Evolutionary conservation across 352 stramenopile species (phyloP).

Genomic region (Phytophthora rubi): DNA sequence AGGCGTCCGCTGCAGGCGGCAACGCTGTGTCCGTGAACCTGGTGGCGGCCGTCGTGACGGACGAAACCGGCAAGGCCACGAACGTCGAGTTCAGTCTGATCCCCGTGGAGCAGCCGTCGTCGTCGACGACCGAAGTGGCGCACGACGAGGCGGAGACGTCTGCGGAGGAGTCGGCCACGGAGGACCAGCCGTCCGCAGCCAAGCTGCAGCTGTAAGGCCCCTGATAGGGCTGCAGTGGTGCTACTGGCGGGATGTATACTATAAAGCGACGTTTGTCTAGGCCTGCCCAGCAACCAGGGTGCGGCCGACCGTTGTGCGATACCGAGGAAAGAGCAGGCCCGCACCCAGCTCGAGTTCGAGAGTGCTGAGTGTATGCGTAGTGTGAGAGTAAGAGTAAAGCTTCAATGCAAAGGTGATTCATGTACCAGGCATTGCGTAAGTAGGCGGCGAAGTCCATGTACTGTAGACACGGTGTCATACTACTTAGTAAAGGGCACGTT

Average conservation of each 20-base stretch:
- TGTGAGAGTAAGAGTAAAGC: conserved; percentile 34
- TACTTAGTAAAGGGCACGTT: too few relatives aligned
- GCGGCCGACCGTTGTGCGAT: conserved; percentile 12
- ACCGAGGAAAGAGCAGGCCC: neutral
- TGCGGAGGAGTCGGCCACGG: conserved; percentile 39
- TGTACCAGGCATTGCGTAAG: conserved; percentile 9
- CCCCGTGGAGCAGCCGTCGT: conserved; percentile 32
- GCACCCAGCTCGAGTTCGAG: conserved; percentile 18
- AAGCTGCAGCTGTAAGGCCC: conserved; percentile 25
- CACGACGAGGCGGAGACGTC: conserved; percentile 45
- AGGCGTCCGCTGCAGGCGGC: conserved; percentile 32
- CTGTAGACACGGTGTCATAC: too few relatives aligned
- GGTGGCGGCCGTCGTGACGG: conserved; percentile 58
- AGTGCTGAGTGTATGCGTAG: conserved; percentile 37
- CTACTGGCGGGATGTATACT: conserved; percentile 20
- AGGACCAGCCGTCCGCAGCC: conserved; percentile 29
- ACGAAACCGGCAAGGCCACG: conserved; percentile 53
- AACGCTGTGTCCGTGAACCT: conserved; percentile 42
- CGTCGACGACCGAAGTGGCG: neutral
- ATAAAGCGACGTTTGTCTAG: conserved; percentile 18
- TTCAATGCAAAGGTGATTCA: conserved; percentile 32
- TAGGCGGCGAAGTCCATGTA: too few relatives aligned
- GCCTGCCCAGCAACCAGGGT: neutral
- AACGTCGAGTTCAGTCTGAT: conserved; percentile 77
- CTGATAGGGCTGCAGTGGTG: neutral